Evolutionary conservation across 805 yeast species (phyloP).

Genomic region (Tetrapisispora fleetii): DNA sequence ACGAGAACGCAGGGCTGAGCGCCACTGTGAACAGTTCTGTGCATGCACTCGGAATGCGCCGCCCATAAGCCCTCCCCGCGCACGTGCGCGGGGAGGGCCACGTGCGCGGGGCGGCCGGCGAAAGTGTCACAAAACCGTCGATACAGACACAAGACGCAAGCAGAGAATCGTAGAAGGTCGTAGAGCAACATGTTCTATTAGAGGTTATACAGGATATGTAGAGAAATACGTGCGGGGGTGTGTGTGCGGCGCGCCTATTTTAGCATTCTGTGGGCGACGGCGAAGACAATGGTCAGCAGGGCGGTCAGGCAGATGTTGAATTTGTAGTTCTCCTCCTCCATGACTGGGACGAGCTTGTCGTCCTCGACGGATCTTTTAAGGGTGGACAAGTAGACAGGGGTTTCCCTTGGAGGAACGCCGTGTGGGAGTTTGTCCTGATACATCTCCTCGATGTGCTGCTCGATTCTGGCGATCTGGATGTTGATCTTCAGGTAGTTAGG

Average conservation of each 20-base stretch:
- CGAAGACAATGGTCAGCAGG: slow-evolving; percentile 10
- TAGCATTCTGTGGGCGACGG: background rate
- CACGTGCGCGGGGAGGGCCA: too few relatives aligned
- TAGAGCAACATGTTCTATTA: too few relatives aligned
- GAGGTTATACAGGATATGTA: too few relatives aligned
- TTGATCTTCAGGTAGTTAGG: slow-evolving; percentile 82
- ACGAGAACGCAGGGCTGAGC: too few relatives aligned
- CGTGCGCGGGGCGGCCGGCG: too few relatives aligned
- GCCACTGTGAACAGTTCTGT: too few relatives aligned
- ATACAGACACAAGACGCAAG: too few relatives aligned
- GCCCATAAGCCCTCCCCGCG: too few relatives aligned
- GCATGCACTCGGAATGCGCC: too few relatives aligned
- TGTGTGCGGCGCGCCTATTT: background rate
- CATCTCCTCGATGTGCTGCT: slow-evolving; percentile 74
- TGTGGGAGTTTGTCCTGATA: slow-evolving; percentile 55
- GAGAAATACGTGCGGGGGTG: too few relatives aligned
- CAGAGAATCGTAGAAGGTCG: too few relatives aligned
- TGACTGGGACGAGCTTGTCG: slow-evolving; percentile 15
- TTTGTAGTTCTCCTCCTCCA: slow-evolving; percentile 20
- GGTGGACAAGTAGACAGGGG: slow-evolving; percentile 31
- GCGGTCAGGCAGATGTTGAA: slow-evolving; percentile 19
- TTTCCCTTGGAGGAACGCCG: slow-evolving; percentile 37
- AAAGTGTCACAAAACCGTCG: too few relatives aligned
- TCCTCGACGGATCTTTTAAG: slow-evolving; percentile 37
- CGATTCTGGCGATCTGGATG: slow-evolving; percentile 77